These are phyloP conservation scores for Nelumbo lutea DNA, from an alignment of 164 flowering plant genomes.

Conservation along the genomic window DNA sequence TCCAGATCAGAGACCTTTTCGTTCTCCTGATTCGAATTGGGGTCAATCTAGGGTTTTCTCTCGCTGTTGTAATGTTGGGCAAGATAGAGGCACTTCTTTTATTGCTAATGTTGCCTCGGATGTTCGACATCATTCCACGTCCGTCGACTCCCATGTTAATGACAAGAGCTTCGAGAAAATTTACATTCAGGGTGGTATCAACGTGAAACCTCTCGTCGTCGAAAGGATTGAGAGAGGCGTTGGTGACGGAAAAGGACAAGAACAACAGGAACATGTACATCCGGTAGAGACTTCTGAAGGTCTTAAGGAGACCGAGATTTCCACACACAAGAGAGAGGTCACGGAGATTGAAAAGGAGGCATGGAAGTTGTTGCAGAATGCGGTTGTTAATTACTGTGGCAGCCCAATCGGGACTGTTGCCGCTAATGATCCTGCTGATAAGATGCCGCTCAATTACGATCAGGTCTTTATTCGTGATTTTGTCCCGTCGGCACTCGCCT, in stretches of 20 bases:
- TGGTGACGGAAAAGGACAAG: constrained; percentile 13
- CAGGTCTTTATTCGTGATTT: constrained; percentile 95
- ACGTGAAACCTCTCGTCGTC: constrained; percentile 57
- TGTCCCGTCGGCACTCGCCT: constrained; percentile 95
- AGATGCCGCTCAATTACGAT: constrained; percentile 74
- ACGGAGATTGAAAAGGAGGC: constrained; percentile 74
- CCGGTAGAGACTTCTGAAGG: constrained; percentile 19
- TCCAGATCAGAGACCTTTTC: constrained; percentile 30
- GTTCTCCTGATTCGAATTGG: constrained; percentile 32
- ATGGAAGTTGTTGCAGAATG: constrained; percentile 62
- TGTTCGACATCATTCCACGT: constrained; percentile 51
- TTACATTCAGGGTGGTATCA: constrained; percentile 54
- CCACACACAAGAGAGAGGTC: constrained; percentile 29
- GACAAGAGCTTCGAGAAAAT: constrained; percentile 58
- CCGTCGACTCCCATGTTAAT: constrained; percentile 49
- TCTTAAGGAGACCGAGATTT: constrained; percentile 27
- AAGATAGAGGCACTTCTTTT: constrained; percentile 18
- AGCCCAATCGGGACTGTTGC: constrained; percentile 95
- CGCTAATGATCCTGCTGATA: constrained; percentile 75
- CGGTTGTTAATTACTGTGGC: constrained; percentile 79
- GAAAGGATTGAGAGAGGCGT: constrained; percentile 32
- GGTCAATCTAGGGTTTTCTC: constrained; percentile 32
- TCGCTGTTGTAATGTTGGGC: constrained; percentile 10
- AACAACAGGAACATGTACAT: constrained; percentile 18
- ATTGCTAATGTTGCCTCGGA: constrained; percentile 41